These are phyloP conservation scores for Xerocomus brunneocitrinus DNA, from an alignment of 768 basidiomycete species.

Conservation along the genomic window DNA sequence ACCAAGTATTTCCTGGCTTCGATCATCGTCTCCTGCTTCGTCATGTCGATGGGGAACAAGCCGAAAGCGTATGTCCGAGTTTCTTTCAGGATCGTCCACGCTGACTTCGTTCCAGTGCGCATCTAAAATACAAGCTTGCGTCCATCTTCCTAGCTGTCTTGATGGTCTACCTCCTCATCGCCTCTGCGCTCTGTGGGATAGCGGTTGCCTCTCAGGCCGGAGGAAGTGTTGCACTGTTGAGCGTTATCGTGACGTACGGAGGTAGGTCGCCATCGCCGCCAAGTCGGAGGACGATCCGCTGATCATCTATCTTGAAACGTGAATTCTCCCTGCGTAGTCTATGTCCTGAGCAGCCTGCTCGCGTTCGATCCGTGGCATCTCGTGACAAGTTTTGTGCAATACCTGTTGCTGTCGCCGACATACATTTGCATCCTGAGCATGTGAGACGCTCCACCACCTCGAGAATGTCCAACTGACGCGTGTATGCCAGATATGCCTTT, in stretches of 20 bases:
- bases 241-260: slow-evolving; percentile 82
- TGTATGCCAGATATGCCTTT: slow-evolving; percentile 65
- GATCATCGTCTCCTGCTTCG: slow-evolving; percentile 82
- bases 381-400: slow-evolving; percentile 85
- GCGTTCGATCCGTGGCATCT: slow-evolving; percentile 97
- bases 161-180: slow-evolving; percentile 80
- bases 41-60: slow-evolving; percentile 95
- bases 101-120: slow-evolving; percentile 18
- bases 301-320: neutral
- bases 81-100: neutral
- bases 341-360: slow-evolving; percentile 69
- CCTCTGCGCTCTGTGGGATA: slow-evolving; percentile 77
- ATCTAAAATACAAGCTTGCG: slow-evolving; percentile 72
- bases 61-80: slow-evolving; percentile 59
- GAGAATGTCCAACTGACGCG: slow-evolving; percentile 17
- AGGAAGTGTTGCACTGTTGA: slow-evolving; percentile 73
- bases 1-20: slow-evolving; percentile 76
- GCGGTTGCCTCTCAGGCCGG: slow-evolving; percentile 66
- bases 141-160: slow-evolving; percentile 69
- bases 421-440: slow-evolving; percentile 77
- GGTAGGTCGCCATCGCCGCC: slow-evolving; percentile 35
- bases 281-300: neutral
- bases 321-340: slow-evolving; percentile 43
- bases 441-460: slow-evolving; percentile 18
- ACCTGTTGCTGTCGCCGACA: slow-evolving; percentile 79